Percentiles rank a stretch among this genome's conserved stretches.
Evolutionary conservation across 768 basidiomycete species (phyloP).

Genomic region (Sutorius australiensis): DNA sequence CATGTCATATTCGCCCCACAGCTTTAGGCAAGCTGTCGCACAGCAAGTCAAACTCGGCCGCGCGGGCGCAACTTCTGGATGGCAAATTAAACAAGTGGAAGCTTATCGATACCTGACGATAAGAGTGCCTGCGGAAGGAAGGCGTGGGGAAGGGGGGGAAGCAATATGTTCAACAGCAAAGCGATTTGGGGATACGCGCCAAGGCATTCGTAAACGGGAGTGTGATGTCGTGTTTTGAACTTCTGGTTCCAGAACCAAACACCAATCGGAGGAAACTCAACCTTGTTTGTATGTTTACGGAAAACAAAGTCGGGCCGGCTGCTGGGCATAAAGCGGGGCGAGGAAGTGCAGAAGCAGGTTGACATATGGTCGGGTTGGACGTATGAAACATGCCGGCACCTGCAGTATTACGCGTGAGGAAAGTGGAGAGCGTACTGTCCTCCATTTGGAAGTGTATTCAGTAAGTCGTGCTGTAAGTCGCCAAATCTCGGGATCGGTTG

Average conservation of each 20-base stretch:
- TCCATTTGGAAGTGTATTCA: background rate
- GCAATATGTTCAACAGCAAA: background rate
- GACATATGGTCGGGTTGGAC: background rate
- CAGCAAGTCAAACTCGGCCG: background rate
- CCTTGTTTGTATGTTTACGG: constrained; percentile 8
- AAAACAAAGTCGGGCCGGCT: background rate
- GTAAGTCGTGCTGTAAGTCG: background rate
- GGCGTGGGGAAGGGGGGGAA: constrained; percentile 10
- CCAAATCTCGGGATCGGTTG: background rate
- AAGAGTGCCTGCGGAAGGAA: constrained; percentile 12
- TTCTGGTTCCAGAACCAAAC: background rate
- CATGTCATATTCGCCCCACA: constrained; percentile 1
- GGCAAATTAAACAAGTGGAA: constrained; percentile 13
- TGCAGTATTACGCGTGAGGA: background rate
- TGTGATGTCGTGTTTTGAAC: background rate
- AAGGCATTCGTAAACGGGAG: constrained; percentile 4
- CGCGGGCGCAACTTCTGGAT: background rate
- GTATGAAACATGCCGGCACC: background rate
- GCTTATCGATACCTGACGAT: background rate
- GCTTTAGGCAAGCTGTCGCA: constrained; percentile 1
- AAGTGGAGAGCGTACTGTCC: background rate
- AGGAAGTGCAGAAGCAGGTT: background rate
- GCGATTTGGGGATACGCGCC: background rate
- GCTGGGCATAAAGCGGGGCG: background rate
- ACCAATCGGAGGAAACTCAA: constrained; percentile 8